A percentile compares a stretch with the other conserved stretches of the same genome.
Conservation (phyloP, 176 grass and related monocot species). For the Saccharum spontaneum region DNA sequence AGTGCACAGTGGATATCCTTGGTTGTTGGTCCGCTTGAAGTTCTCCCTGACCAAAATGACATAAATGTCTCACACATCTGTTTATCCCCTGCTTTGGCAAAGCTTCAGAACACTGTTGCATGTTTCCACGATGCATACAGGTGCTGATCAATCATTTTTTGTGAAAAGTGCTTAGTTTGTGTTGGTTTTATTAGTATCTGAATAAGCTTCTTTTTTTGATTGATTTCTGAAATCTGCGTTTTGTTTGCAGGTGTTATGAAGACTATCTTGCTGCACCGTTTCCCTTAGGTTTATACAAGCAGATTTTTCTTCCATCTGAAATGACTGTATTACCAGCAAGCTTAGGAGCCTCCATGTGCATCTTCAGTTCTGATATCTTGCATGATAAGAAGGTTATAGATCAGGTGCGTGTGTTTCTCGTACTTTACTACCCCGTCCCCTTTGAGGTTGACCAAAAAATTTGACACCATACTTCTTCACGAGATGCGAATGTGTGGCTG, state of each 20-base stretch:
- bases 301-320: slow-evolving; percentile 88
- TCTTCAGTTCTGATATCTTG: slow-evolving; percentile 88
- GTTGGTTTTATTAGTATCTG: slow-evolving; percentile 13
- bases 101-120: slow-evolving; percentile 84
- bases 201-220: slow-evolving; percentile 15
- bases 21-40: slow-evolving; percentile 86
- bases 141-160: slow-evolving; percentile 41
- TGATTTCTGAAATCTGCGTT: slow-evolving; percentile 20
- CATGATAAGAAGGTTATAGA: slow-evolving; percentile 91
- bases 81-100: slow-evolving; percentile 64
- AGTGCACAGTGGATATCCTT: slow-evolving; percentile 94
- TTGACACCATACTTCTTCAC: not conserved
- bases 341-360: slow-evolving; percentile 86
- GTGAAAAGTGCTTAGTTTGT: slow-evolving; percentile 7
- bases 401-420: slow-evolving; percentile 57
- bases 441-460: slow-evolving; percentile 15
- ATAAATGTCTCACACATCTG: slow-evolving; percentile 78
- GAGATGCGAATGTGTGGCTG: not conserved
- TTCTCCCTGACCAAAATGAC: slow-evolving; percentile 79
- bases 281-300: slow-evolving; percentile 94
- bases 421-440: not conserved
- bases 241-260: slow-evolving; percentile 75
- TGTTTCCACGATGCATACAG: slow-evolving; percentile 93
- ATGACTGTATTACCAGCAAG: slow-evolving; percentile 57
- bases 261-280: slow-evolving; percentile 80